Conservation (phyloP, 192 early-diverging fungal species). For the Coemansia sp. region DNA sequence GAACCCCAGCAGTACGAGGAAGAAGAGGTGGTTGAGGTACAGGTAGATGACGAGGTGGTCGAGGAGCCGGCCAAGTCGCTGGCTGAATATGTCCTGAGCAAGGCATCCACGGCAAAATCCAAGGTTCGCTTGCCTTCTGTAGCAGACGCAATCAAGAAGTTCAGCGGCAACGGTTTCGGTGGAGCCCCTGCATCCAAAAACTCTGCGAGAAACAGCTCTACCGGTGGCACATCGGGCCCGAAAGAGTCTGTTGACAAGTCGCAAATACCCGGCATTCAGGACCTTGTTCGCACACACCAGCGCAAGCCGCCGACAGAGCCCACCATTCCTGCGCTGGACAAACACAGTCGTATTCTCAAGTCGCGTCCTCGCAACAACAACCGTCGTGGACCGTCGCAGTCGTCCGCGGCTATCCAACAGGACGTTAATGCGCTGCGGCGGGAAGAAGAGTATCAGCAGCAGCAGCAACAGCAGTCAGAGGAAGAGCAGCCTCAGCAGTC, state of each 20-base stretch:
- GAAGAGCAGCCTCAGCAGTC: neutral
- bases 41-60: neutral
- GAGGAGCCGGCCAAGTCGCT: constrained; percentile 23
- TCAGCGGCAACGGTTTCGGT: constrained; percentile 19
- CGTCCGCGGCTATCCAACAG: neutral
- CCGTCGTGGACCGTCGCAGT: constrained; percentile 26
- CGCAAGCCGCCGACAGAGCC: constrained; percentile 46
- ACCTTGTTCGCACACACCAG: constrained; percentile 49
- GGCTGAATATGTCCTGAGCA: constrained; percentile 55
- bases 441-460: neutral
- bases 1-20: neutral
- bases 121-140: constrained; percentile 32
- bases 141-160: constrained; percentile 52
- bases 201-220: neutral
- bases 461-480: constrained; percentile 6
- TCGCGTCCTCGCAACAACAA: constrained; percentile 53
- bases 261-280: constrained; percentile 43
- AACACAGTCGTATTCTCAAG: constrained; percentile 47
- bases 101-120: constrained; percentile 16
- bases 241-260: constrained; percentile 11
- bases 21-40: neutral
- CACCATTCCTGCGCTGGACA: constrained; percentile 44
- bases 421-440: neutral
- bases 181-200: neutral
- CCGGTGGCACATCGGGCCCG: neutral